Conservation (phyloP, 768 basidiomycete genomes). For the Cyclocybe cylindracea region DNA sequence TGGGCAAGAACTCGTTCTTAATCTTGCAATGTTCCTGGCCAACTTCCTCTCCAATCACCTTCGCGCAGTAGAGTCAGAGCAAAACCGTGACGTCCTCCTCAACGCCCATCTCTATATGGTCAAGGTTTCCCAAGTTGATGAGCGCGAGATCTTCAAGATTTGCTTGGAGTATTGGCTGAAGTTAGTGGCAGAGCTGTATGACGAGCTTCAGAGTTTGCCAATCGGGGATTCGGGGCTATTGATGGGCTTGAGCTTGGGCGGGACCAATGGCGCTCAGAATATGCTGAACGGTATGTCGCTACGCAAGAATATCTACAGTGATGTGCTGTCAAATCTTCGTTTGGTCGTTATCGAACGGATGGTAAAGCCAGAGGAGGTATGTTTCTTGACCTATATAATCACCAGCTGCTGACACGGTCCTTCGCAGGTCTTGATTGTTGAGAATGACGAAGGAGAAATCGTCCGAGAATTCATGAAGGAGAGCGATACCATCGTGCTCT, state of each 20-base stretch:
- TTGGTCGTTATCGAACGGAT: slow-evolving; percentile 97
- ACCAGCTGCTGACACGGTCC: not conserved
- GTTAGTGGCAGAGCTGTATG: slow-evolving; percentile 94
- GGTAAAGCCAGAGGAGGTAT: slow-evolving; percentile 99
- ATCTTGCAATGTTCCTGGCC: slow-evolving; percentile 94
- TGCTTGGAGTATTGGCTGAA: slow-evolving; percentile 98
- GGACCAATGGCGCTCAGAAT: slow-evolving; percentile 57
- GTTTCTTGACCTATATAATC: slow-evolving; percentile 18
- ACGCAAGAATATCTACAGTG: slow-evolving; percentile 93
- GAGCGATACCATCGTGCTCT: slow-evolving; percentile 95
- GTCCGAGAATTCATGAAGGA: slow-evolving; percentile 99
- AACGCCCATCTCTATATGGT: slow-evolving; percentile 99
- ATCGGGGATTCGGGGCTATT: slow-evolving; percentile 84
- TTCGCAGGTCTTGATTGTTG: slow-evolving; percentile 89
- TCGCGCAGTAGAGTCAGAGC: slow-evolving; percentile 89
- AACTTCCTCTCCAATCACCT: slow-evolving; percentile 96
- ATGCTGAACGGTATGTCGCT: slow-evolving; percentile 78
- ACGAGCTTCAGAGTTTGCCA: slow-evolving; percentile 92
- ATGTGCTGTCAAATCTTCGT: slow-evolving; percentile 91
- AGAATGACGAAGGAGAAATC: slow-evolving; percentile 99
- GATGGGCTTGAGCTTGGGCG: slow-evolving; percentile 87
- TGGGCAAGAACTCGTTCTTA: slow-evolving; percentile 96
- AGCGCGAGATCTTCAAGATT: slow-evolving; percentile 99
- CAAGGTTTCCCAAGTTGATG: slow-evolving; percentile 97
- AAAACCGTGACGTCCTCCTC: slow-evolving; percentile 88